Evolutionary conservation across 2,329 filamentous ascomycete species (phyloP), one percentile per base, ranked within the genome.

Genomic region (Cytospora schulzeri): DNA sequence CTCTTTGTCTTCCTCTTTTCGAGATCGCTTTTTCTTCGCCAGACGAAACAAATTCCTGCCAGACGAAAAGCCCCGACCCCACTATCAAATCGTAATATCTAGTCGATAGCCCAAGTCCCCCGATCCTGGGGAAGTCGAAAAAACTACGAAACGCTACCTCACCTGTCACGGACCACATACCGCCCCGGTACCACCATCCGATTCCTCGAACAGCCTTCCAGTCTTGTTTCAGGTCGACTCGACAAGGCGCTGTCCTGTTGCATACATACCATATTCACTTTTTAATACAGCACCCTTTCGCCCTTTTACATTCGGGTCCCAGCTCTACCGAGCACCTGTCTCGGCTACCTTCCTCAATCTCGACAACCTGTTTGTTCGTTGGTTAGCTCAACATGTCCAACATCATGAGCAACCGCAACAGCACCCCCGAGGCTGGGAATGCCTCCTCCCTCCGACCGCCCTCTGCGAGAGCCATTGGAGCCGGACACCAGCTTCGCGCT

Each of bases 391-490:
- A 83, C 68, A 88, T 88, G 85, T 87, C 90, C 77, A 87, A 88
- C 72, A 89, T 87, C 69, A 86, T 89, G 76, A 87, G 88, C 71
- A 98, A 98, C 80, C 91, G 95, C 73, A 98, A 98, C 80, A 98
- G 93, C 84, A 98, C 94, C 54, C 95, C 95, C 62, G 95, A 98
- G 81, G 92, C 91, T 61, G 90, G 89, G 71, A 92, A 88, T 73
- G 88, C 91, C 66, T 90, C 89, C 60, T 88, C 92, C 69, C 88
- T 97, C 73, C 91, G 94, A 67, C 92, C 93, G 56, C 91, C 93
- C 57, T 85, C 88, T 51, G 90, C 93, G 69, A 87, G 94, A 71
- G 85, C 89, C 53, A 83, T 96, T 71, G 91, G 88, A 66, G 85
- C 90, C 67, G 89, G 89, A 63, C 91, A 94, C 77, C 91, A 95